Evolutionary conservation across 768 basidiomycete species (phyloP), one percentile per base, ranked within the genome.

Genomic region (Mrakia hoshinonis): DNA sequence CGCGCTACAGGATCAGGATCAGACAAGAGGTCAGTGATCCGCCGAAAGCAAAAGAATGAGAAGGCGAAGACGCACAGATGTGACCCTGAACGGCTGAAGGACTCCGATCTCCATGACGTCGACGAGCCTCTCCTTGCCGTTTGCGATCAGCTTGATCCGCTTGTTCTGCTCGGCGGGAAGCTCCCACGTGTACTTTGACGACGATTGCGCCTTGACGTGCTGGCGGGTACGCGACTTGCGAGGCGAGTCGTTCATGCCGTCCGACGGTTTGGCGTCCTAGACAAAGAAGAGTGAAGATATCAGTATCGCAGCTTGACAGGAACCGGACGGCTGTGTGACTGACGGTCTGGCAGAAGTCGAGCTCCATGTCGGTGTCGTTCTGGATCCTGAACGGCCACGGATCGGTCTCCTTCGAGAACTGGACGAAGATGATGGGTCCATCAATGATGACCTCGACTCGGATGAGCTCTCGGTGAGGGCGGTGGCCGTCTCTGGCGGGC

Each of bases 101-200:
- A 89, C 85, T 34, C 96, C 96, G 26, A 99, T 98, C 79, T 97
- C 96, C 87, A 95, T 88, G 73, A 95, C 87, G 77, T 98, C 95
- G 64, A 98, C 82, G 26, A 83, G 79, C 36, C 91, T 85, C 13
- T 84, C 85, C 67, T 85, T 80, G 29, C 84, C 84, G 52, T 87
- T 87, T 62, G 87, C 83, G 12, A 79, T 78, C 26, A 99, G 81
- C 46, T 86, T 78, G 31, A 99, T 82, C 74, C 86, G 87, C 81
- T 95, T 98, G 75, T 89, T 87, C 58, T 82, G 82, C 1, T 87
- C 87, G 3, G 92, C 90, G 9, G 96, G 96, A 72, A 84, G 86
- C 77, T 99, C 96, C 95, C 95, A 99, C 5, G 93, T 89, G 77
- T 97, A 99, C 39, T 85, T 81, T 55, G 84, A 78, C 20, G 81